These are phyloP conservation scores for Bromus sterilis DNA, from an alignment of 176 grass and related monocot genomes.

Conservation along the genomic window DNA sequence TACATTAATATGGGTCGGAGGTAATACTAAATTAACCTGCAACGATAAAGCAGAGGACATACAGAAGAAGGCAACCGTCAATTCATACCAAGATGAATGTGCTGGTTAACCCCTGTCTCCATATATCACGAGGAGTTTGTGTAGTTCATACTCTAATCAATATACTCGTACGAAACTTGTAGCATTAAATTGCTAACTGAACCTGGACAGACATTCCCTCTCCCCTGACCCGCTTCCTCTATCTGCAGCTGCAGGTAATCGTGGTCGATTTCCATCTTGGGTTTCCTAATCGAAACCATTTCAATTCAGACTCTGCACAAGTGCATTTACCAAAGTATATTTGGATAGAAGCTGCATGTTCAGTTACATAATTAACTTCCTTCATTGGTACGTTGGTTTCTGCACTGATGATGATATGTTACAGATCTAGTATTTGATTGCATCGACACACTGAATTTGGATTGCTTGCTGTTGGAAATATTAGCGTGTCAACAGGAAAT, in stretches of 20 bases:
- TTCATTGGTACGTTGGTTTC: background rate
- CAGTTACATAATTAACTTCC: background rate
- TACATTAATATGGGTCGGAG: too few species aligned
- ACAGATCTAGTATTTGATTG: background rate
- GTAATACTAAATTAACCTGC: too few species aligned
- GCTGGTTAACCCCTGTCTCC: background rate
- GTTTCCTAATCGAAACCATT: background rate
- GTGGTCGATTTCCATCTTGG: background rate
- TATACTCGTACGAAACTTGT: background rate
- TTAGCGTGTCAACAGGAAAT: background rate
- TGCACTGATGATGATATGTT: background rate
- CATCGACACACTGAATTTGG: background rate
- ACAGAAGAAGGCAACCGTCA: background rate
- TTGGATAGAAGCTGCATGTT: background rate
- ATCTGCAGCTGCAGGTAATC: background rate
- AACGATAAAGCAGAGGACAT: background rate
- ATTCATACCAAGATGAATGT: background rate
- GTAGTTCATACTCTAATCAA: background rate
- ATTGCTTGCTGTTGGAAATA: background rate
- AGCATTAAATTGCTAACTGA: background rate
- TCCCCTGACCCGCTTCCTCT: background rate
- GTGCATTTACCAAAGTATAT: background rate
- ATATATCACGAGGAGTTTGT: background rate
- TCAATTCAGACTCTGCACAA: background rate
- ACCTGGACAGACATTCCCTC: background rate